Conservation (phyloP, 2,329 filamentous ascomycete genomes). For the Xylariales sp. region DNA sequence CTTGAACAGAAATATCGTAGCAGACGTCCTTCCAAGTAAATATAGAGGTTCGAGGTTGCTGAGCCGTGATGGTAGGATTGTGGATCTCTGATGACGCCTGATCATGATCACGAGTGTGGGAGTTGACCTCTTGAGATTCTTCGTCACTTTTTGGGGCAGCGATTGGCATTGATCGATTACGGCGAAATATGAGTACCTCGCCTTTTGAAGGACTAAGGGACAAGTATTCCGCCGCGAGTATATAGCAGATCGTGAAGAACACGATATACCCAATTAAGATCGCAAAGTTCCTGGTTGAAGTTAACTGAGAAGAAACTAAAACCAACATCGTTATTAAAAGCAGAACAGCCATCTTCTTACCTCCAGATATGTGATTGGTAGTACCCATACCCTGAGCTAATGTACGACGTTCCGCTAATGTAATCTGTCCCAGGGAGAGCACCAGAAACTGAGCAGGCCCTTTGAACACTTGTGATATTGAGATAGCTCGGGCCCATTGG, state of each 20-base stretch:
- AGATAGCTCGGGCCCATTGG: conserved; percentile 24
- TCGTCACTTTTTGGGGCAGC: neutral
- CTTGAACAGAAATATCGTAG: conserved; percentile 50
- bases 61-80: too few relatives aligned
- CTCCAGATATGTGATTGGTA: conserved; percentile 56
- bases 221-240: neutral
- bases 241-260: neutral
- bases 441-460: conserved; percentile 57
- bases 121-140: neutral
- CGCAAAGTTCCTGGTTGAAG: conserved; percentile 39
- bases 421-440: conserved; percentile 43
- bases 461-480: conserved; percentile 30
- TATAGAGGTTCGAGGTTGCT: neutral
- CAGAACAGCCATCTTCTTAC: too few relatives aligned
- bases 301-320: too few relatives aligned
- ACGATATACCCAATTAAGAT: neutral
- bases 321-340: too few relatives aligned
- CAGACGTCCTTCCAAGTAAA: neutral
- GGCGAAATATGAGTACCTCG: neutral
- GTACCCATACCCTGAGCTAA: conserved; percentile 53
- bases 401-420: conserved; percentile 57
- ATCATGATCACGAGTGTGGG: neutral
- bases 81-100: neutral
- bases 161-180: too few relatives aligned
- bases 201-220: neutral